These are phyloP conservation scores for Plasmodium chabaudi DNA, from an alignment of 169 alveolate species.

Conservation along the genomic window DNA sequence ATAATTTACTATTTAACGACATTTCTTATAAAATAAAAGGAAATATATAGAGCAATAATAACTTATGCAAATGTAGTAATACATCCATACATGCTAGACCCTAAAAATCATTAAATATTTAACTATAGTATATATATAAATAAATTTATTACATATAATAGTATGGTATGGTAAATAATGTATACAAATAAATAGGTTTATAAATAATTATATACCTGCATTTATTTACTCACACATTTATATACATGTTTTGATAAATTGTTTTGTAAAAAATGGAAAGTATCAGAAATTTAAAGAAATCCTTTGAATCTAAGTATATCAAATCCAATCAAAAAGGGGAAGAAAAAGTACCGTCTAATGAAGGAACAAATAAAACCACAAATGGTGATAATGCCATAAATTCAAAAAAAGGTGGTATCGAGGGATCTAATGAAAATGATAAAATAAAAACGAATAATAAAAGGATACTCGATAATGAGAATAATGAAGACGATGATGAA, in stretches of 20 bases:
- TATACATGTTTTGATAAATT: constrained; percentile 4
- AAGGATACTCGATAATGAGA: constrained; percentile 32
- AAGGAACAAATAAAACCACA: constrained; percentile 20
- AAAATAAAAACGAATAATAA: constrained; percentile 25
- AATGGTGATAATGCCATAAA: constrained; percentile 1
- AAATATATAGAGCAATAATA: too few relatives aligned
- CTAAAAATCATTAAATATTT: too few relatives aligned
- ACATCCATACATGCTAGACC: too few relatives aligned
- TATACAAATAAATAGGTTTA: neutral
- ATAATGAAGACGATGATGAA: constrained; percentile 11
- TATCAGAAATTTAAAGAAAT: constrained; percentile 10
- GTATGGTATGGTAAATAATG: neutral
- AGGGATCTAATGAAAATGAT: constrained; percentile 6
- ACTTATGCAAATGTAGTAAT: too few relatives aligned
- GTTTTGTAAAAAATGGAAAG: constrained; percentile 10
- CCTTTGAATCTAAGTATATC: neutral
- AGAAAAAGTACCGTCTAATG: constrained; percentile 4
- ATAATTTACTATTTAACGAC: too few relatives aligned
- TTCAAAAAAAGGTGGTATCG: constrained; percentile 17
- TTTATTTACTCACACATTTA: constrained; percentile 11
- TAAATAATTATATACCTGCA: neutral
- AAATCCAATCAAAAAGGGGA: constrained; percentile 20
- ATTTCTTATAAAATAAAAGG: too few relatives aligned
- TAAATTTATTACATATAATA: neutral
- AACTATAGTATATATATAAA: neutral